phyloP scores from a whole-genome alignment of 2,329 filamentous ascomycete genomes.

The Pezicula rhizophila region DNA sequence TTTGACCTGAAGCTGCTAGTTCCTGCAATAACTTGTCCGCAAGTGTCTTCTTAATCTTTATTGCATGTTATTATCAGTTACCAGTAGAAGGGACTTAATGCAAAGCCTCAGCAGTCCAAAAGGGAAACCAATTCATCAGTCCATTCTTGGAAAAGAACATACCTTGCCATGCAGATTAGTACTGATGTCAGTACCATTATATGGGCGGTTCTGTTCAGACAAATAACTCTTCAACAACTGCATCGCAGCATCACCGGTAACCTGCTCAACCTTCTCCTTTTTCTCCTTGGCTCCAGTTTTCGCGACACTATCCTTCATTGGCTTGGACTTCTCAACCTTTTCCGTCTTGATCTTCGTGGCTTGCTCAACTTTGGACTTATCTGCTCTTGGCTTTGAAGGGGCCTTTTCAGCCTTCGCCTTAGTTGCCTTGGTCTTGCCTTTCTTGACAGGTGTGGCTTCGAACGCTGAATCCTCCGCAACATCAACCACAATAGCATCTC shows the following conservation, averaged over 20 bases:
- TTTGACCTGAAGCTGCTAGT: conserved; percentile 51
- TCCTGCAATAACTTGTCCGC: conserved; percentile 57
- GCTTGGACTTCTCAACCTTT: conserved; percentile 8
- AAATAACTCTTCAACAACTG: conserved; percentile 31
- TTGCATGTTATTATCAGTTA: conserved; percentile 5
- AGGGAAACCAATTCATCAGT: not conserved
- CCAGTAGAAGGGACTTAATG: not conserved
- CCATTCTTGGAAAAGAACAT: not conserved
- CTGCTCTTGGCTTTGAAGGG: conserved; percentile 1
- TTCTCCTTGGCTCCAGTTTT: conserved; percentile 9
- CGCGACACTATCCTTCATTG: conserved; percentile 7
- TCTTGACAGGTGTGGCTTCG: not conserved
- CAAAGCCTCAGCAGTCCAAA: not conserved
- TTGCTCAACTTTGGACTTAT: conserved; percentile 7
- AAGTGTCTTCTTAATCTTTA: conserved; percentile 36
- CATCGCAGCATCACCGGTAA: conserved; percentile 27
- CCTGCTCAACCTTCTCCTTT: conserved; percentile 22
- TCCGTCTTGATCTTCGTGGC: conserved; percentile 3
- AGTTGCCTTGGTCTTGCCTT: not conserved
- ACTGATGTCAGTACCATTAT: conserved; percentile 47
- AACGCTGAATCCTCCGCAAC: not conserved
- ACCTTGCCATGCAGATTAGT: conserved; percentile 56
- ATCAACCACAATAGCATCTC: not conserved
- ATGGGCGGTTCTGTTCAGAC: conserved; percentile 32
- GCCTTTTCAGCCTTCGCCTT: not conserved